A percentile compares a stretch with the other conserved stretches of the same genome.
Evolutionary conservation across 805 yeast species (phyloP).

Genomic region (Ogataea sp.): DNA sequence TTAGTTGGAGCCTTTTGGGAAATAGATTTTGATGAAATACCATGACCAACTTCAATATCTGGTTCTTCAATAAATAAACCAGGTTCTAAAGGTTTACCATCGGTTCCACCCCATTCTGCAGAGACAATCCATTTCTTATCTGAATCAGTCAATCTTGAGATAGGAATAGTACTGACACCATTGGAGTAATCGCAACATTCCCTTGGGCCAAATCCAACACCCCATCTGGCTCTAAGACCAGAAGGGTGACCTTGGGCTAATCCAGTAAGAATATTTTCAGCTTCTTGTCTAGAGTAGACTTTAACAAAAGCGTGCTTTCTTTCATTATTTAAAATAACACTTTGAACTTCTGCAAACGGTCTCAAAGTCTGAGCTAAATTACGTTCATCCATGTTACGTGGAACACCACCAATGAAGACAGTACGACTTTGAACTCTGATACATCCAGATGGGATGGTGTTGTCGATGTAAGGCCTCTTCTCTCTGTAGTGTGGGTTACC

Average conservation of each 20-base stretch:
- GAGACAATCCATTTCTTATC: constrained; percentile 81
- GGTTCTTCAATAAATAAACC: constrained; percentile 93
- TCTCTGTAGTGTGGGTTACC: constrained; percentile 72
- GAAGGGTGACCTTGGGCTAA: constrained; percentile 55
- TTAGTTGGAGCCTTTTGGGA: constrained; percentile 90
- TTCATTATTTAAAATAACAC: constrained; percentile 77
- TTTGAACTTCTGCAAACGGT: constrained; percentile 88
- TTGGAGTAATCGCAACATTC: constrained; percentile 94
- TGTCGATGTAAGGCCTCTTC: constrained; percentile 65
- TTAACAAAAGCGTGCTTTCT: constrained; percentile 95
- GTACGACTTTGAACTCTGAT: constrained; percentile 86
- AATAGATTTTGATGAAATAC: constrained; percentile 87
- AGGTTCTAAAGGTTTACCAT: constrained; percentile 70
- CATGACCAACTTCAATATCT: constrained; percentile 93
- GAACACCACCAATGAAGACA: constrained; percentile 89
- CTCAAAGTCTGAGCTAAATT: constrained; percentile 63
- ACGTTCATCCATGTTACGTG: constrained; percentile 69
- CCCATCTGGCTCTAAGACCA: constrained; percentile 87
- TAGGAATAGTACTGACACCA: constrained; percentile 83
- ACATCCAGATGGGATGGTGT: constrained; percentile 64
- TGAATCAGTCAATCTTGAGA: constrained; percentile 86
- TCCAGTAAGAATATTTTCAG: constrained; percentile 68
- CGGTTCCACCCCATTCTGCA: constrained; percentile 98
- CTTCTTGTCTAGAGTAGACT: constrained; percentile 86
- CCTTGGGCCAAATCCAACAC: constrained; percentile 98